phyloP scores from a whole-genome alignment of 345 rosid species.

The Sisymbrium altissimum region DNA sequence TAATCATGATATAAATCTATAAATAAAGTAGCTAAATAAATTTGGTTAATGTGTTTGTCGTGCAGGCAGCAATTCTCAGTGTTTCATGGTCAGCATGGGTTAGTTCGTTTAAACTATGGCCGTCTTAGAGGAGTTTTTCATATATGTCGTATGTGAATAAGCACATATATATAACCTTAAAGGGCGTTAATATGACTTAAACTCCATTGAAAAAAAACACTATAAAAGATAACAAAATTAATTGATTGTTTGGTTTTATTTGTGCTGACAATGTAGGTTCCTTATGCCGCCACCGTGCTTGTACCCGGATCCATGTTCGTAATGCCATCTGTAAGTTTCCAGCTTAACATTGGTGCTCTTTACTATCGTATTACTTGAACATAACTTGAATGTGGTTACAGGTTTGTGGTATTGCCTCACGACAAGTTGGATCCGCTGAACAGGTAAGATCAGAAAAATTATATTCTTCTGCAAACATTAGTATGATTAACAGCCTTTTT shows the following conservation, averaged over 20 bases:
- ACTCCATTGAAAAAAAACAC: neutral
- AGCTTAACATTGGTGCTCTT: neutral
- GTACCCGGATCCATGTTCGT: constrained; percentile 37
- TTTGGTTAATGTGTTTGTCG: neutral
- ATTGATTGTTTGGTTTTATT: neutral
- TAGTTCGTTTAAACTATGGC: constrained; percentile 10
- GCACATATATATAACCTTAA: too few relatives aligned
- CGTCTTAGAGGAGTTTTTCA: neutral
- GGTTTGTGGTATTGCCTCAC: constrained; percentile 63
- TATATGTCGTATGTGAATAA: neutral
- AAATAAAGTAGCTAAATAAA: neutral
- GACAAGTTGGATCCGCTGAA: constrained; percentile 62
- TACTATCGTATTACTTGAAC: neutral
- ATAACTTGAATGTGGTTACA: neutral
- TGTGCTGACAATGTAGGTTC: constrained; percentile 49
- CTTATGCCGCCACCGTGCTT: constrained; percentile 49
- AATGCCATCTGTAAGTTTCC: constrained; percentile 57
- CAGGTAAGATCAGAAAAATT: constrained; percentile 44
- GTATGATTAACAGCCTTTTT: neutral
- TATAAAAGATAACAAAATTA: neutral
- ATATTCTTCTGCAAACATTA: neutral
- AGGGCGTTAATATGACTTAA: too few relatives aligned
- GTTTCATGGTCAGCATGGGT: constrained; percentile 81
- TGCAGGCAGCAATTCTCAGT: constrained; percentile 65
- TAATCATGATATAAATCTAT: neutral